Base-by-base conservation (phyloP, 116 monocot genomes). In the Iris pallida region DNA sequence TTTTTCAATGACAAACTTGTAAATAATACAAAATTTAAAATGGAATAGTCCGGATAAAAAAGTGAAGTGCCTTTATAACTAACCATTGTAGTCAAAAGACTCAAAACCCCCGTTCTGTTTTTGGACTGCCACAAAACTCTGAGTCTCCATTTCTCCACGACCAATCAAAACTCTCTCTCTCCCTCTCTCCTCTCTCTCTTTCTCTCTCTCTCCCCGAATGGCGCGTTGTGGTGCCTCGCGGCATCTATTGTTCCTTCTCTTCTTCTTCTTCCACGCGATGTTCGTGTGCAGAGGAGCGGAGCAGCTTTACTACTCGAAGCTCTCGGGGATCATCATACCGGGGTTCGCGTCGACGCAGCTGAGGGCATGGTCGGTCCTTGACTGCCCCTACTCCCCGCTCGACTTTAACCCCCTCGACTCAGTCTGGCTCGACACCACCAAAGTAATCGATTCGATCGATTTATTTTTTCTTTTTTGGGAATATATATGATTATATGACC, bases 311-410 rank as follows among this genome's bases (percentile, higher is more conserved):
- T 76, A 76, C 65, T 73, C 75, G 80, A 95, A 95, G 91, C 70
- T 95, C 12, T 91, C 95, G 17, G 95, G 91, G 63, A 85, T 95
- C 55, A 95, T 95, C 71, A 95, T 95, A 47, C 95, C 95, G 40
- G 96, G 96, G 10, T 96, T 89, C 73, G 96, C 96, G 7, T 97
- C 96, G 58, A 97, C 96, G 55, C 89, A 97, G 87, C 89, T 97
- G 44, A 67, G 89, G 75, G 96, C 96, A 6, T 97, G 96, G 96
- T 97, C 96, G n/a, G 85, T 97, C 30, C 89, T 97, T 57, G 96
- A 97, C 53, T 97, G 96, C 76, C 96, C 92, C 6, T 96, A 83
- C 71, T 91, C 95, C 6, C 95, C 95, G 8, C 91, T 95, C 69
- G 91, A 95, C 74, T 95, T 95, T 80, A 91, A 95, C 51, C 95